A percentile compares a stretch with the other conserved stretches of the same genome.
Conservation (phyloP, 176 grass and related monocot species). For the Neostapfia colusana region DNA sequence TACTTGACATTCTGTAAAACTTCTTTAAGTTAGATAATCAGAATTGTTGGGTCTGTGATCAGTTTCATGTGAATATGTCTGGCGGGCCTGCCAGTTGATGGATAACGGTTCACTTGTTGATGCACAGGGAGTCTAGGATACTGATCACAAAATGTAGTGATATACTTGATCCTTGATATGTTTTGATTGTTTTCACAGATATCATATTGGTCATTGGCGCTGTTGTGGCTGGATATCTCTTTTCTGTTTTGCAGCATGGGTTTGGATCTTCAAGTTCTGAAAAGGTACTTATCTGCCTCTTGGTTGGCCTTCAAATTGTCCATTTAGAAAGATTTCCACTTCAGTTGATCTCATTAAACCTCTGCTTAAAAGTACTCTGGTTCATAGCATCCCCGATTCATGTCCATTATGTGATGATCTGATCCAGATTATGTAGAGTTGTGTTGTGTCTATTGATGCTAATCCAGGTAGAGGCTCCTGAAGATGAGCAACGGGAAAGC, state of each 20-base stretch:
- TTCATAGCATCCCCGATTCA: neutral
- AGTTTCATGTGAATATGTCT: conserved; percentile 28
- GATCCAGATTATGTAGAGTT: neutral
- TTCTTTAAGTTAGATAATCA: conserved; percentile 1
- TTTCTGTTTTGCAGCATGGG: conserved; percentile 80
- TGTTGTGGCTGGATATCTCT: conserved; percentile 87
- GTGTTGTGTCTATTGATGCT: conserved; percentile 1
- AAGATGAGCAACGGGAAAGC: conserved; percentile 47
- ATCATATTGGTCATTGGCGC: conserved; percentile 83
- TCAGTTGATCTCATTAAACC: neutral
- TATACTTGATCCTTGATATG: conserved; percentile 14
- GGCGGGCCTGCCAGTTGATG: neutral
- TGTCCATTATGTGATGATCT: neutral
- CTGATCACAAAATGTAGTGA: neutral
- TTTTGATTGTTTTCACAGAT: conserved; percentile 62
- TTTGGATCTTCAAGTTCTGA: conserved; percentile 65
- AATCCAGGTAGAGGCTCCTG: conserved; percentile 56
- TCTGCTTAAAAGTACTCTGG: neutral
- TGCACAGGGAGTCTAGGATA: neutral
- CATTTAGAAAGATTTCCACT: neutral
- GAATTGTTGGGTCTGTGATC: conserved; percentile 1
- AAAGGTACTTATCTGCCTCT: conserved; percentile 47
- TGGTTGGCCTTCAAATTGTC: neutral
- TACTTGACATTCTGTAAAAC: neutral
- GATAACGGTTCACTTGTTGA: conserved; percentile 2